Base-by-base conservation (phyloP, 257 asterid species). In the Solanum lycopersicoides region DNA sequence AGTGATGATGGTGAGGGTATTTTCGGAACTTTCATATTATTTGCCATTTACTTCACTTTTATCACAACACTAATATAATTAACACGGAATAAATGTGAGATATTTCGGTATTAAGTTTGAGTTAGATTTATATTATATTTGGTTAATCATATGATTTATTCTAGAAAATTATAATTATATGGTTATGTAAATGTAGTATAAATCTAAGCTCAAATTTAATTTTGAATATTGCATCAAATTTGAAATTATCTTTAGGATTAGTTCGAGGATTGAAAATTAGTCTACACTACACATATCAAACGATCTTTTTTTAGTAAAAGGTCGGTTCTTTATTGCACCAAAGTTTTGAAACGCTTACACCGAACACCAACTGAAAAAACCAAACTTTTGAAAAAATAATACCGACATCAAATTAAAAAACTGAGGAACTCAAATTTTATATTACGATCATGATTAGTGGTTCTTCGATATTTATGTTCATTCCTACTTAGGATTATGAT, bases 81-180 rank as follows among this genome's bases (percentile, higher is more conserved):
- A 11, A 23, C 1, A 0, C 0, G 0, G 3, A 2, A 28, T 66
- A 2, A 2, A 12, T 1, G 20, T 28, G 37, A 3, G 2, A 68
- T 68, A 68, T 14, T 14, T 30, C 0, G 1, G 5, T 1, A 68
- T 68, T 28, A 68, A 30, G 0, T 68, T 28, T 66, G 8, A 3
- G 25, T n/a, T n/a, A 65, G 9, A 65, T 65, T 4, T 12, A 65
- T 12, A 25, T 12, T 65, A 25, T 25, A 12, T 65, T 25, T 65
- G 15, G 1, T 65, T 5, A 3, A 11, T 0, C 1, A 12, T 63
- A 63, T 63, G 16, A 63, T 63, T 63, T 23, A 21, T 60, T 60
- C 6, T 21, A 21, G 12, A 60, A 60, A 60, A 60, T 23, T 2
- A 56, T 1, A 10, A 11, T 9, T 45, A 4, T 12, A 12, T 45